Base-by-base conservation (phyloP, 2,329 filamentous ascomycete genomes). In the Furcasterigmium furcatum region DNA sequence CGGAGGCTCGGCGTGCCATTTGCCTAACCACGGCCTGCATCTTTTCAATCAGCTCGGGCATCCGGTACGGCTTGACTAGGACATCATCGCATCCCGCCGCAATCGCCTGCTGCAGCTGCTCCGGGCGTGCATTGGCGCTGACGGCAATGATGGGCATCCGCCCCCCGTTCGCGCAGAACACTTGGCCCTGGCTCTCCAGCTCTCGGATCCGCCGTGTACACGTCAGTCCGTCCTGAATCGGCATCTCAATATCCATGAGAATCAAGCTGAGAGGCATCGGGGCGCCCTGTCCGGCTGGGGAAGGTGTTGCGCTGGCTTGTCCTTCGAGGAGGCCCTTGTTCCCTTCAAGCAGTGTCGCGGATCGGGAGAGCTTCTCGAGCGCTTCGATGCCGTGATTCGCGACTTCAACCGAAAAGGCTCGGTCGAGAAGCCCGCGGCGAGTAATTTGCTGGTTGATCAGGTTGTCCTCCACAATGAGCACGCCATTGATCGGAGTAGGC, bases 201-300 rank as follows among this genome's bases (percentile, higher is more conserved):
- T 80, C 72, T 14, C 86, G 74, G 45, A 90, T 87, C 36, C 74
- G 72, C 25, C 73, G 72, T 12, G 83, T 84, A 57, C 84, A 86
- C 2, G 81, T 80, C 46, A 86, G 66, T 0, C 86, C 86, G 53
- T 88, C 84, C 72, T 86, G 85, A 14, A 88, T 66, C 2, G 85
- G 85, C 85, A 89, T 88, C 58, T 88, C 84, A 54, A 87, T 81
- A 55, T 89, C 86, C 85, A 89, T 89, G 18, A 89, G 69, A 16
- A 89, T 79, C 5, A 88, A 70, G 41, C 78, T 78, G n/a, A 43
- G 9, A 7, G 38, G 30, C 4, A 27, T 20, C 20, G 29, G 29
- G n/a, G 41, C 20, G 21, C 13, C 55, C 2, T 46, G 49, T 5
- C 14, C 13, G 45, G 57, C 47, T 7, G 43, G 53, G 35, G 48